A percentile compares a stretch with the other conserved stretches of the same genome.
Conservation (phyloP, 345 rosid species). For the Carallia brachiata region DNA sequence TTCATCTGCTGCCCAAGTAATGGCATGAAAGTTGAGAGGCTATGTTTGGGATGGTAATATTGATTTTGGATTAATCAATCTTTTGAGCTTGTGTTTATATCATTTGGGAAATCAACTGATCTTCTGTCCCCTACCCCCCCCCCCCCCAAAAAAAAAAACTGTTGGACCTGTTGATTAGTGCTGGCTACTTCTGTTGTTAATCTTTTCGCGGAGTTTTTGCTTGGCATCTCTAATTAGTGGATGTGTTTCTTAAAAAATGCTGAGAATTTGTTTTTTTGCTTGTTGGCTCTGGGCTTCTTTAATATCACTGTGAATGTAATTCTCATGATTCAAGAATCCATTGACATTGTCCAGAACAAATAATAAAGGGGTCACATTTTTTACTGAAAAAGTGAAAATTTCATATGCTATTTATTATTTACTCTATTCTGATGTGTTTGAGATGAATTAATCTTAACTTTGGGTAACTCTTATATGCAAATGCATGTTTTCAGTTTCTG, state of each 20-base stretch:
- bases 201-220: not conserved
- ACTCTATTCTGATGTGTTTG: slow-evolving; percentile 1
- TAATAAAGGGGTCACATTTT: not conserved
- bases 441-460: not conserved
- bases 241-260: not conserved
- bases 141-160: not conserved
- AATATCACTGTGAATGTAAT: not conserved
- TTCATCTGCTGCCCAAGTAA: too few relatives aligned
- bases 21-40: slow-evolving; percentile 2
- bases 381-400: not conserved
- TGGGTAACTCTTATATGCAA: not conserved
- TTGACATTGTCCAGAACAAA: not conserved
- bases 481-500: not conserved
- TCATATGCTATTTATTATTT: not conserved
- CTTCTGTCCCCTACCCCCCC: not conserved
- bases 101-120: not conserved
- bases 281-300: not conserved
- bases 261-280: not conserved
- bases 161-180: not conserved
- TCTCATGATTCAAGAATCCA: not conserved
- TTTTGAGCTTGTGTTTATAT: not conserved
- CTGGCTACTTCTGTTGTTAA: not conserved
- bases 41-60: slow-evolving; percentile 2
- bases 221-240: not conserved
- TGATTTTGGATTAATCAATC: slow-evolving; percentile 8